Base-by-base conservation (phyloP, 2,329 filamentous ascomycete species). In the Aureobasidium sp. region DNA sequence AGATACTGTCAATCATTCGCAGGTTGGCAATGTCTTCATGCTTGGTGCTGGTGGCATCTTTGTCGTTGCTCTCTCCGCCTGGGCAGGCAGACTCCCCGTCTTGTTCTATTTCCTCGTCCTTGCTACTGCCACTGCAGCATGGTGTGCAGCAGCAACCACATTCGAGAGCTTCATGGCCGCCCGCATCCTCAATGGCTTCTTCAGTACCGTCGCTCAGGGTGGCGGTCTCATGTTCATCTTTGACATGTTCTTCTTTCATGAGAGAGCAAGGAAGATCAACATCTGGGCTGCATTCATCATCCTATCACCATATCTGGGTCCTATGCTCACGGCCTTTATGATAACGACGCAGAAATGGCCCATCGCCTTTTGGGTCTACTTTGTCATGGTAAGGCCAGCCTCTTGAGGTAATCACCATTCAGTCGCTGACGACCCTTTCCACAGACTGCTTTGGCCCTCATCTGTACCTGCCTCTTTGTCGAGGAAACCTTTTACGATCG, bases 231-330 rank as follows among this genome's bases (percentile, higher is more conserved):
- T 77, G 73, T 77, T 74, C 67, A 75, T 78, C 68, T 79, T 83
- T 60, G 83, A 85, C 69, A 76, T 84, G 62, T 86, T 83, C 73
- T 85, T 83, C 73, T 83, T 84, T 70, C 83, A 85, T 66, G 78
- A 84, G 64, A 74, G 80, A 39, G 69, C 74, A 4, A 63, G 69
- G 11, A 69, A 70, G 47, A 76, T 76, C 67, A 75, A 74, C 57
- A 68, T 75, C 44, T 75, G 73, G 78, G 70, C 66, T 5, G 62
- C 69, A 12, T 70, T 70, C n/a, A 73, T 76, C 62, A 71, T 77
- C 56, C 53, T 75, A 34, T 72, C 70, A 17, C 80, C 74, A 8
- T 76, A 75, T 64, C 61, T 75, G 25, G 74, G 74, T 2, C 74
- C 74, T 11, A 65, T 74, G 48, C 67, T 75, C 74, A 58, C 82